Base-by-base conservation (phyloP, 129 eudicot genomes). In the Chrysanthemum lavandulifolium region DNA sequence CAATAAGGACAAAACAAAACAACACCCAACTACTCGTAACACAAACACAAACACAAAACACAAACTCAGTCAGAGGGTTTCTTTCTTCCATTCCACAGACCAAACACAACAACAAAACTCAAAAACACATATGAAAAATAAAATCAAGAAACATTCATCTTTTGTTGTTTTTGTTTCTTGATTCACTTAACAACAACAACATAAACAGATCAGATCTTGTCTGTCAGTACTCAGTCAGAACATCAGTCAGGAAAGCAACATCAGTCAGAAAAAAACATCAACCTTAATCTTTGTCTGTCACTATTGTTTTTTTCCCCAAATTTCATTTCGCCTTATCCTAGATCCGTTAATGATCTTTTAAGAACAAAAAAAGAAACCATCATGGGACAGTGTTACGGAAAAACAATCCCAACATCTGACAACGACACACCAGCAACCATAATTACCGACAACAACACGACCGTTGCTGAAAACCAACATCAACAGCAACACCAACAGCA, bases 381-480 rank as follows among this genome's bases (percentile, higher is more conserved):
- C 40, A 91, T 91, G 97, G 97, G 97, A 63, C 97, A 91, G 96
- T 91, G 97, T 61, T 91, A 91, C 81, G 97, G 97, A 54, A 91
- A 91, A 78, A 83, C 97, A 71, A 86, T 91, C 59, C 88, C 96
- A 21, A 86, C 85, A 52, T 76, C 72, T 31, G 91, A 87, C 67
- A 76, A 67, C 83, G 82, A 74, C 61, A 74, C 50, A 10, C 74
- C n/a, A n/a, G n/a, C 76, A 54, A 48, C 85, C 73, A 72, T 89
- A 63, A 76, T 84, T 64, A 82, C 47, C 87, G 45, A 36, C 9
- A 6, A 36, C 45, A 0, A 36, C 9, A 36, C 45, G 9, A 61
- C 76, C 78, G 79, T 66, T 67, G 83, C 31, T 10, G 73, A 63
- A 16, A 80, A 60, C 4, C 82, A 74, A 0, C 68, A 55, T 11